Conservation (phyloP, 129 eudicot genomes). For the Flaveria sonorensis region DNA sequence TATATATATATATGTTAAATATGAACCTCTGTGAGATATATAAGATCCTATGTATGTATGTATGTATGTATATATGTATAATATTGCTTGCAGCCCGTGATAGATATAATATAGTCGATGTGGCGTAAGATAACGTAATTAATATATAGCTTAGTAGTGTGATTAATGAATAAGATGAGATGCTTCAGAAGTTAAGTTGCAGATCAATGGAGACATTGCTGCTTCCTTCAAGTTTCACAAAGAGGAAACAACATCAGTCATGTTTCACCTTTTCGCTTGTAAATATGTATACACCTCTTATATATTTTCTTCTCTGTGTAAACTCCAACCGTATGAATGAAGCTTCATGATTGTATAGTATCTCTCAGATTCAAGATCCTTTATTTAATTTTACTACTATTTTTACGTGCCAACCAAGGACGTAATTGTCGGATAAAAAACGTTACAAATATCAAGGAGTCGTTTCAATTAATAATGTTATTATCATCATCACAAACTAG, state of each 20-base stretch:
- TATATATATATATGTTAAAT: too few relatives aligned
- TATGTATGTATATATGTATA: not conserved
- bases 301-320: not conserved
- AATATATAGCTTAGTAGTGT: not conserved
- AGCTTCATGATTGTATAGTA: conserved; percentile 30
- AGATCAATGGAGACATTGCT: conserved; percentile 22
- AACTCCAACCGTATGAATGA: conserved; percentile 17
- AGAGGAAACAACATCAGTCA: conserved; percentile 13
- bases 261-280: conserved; percentile 10
- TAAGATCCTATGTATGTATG: not conserved
- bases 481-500: too few relatives aligned
- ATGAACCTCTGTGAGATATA: not conserved
- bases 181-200: conserved; percentile 33
- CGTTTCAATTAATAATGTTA: too few relatives aligned
- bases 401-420: too few relatives aligned
- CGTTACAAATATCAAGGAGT: too few relatives aligned
- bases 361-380: too few relatives aligned
- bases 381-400: too few relatives aligned
- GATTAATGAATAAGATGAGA: conserved; percentile 28
- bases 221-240: conserved; percentile 18
- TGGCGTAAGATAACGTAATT: conserved; percentile 20
- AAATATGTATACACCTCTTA: not conserved
- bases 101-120: conserved; percentile 12
- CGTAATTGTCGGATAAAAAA: too few relatives aligned
- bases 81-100: conserved; percentile 26